A percentile compares a stretch with the other conserved stretches of the same genome.
phyloP scores from a whole-genome alignment of 1,284 basidiomycete genomes.

The Sparassis latifolia region DNA sequence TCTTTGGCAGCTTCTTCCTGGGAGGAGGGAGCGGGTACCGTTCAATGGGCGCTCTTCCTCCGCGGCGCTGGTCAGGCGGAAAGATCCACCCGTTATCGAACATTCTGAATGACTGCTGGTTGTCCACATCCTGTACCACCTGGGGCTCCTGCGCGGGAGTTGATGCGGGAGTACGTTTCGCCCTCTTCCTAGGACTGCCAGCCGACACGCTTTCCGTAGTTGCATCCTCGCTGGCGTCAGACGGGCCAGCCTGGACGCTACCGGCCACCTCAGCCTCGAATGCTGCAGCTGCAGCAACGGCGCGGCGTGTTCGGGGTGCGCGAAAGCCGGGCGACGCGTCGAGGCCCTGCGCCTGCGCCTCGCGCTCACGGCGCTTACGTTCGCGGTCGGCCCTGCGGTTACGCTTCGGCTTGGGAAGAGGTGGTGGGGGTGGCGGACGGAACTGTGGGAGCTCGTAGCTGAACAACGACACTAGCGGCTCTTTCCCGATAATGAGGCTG shows the following conservation, averaged over 20 bases:
- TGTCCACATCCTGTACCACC: slow-evolving; percentile 64
- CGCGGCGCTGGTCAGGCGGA: slow-evolving; percentile 63
- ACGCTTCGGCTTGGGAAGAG: slow-evolving; percentile 32
- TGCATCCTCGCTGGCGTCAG: slow-evolving; percentile 1
- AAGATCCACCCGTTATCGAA: slow-evolving; percentile 91
- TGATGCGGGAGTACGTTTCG: slow-evolving; percentile 18
- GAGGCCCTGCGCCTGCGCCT: slow-evolving; percentile 24
- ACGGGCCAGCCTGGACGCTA: slow-evolving; percentile 8
- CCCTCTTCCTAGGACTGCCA: slow-evolving; percentile 10
- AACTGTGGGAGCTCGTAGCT: slow-evolving; percentile 54
- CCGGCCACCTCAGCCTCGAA: slow-evolving; percentile 32
- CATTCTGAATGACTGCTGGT: slow-evolving; percentile 69
- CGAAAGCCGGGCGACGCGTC: slow-evolving; percentile 36
- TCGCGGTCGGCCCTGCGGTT: slow-evolving; percentile 33
- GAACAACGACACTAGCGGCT: slow-evolving; percentile 65
- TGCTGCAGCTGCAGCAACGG: slow-evolving; percentile 32
- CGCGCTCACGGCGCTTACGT: slow-evolving; percentile 16
- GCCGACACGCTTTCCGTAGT: background rate
- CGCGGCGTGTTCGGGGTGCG: slow-evolving; percentile 40
- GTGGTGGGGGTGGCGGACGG: slow-evolving; percentile 49
- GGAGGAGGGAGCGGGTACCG: slow-evolving; percentile 32
- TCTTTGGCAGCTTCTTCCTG: slow-evolving; percentile 43
- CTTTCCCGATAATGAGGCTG: slow-evolving; percentile 45
- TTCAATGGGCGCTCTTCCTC: slow-evolving; percentile 42
- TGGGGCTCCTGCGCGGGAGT: slow-evolving; percentile 37